These are phyloP conservation scores for Sodiomyces alkalinus DNA, from an alignment of 2,329 filamentous ascomycete species.

Conservation along the genomic window DNA sequence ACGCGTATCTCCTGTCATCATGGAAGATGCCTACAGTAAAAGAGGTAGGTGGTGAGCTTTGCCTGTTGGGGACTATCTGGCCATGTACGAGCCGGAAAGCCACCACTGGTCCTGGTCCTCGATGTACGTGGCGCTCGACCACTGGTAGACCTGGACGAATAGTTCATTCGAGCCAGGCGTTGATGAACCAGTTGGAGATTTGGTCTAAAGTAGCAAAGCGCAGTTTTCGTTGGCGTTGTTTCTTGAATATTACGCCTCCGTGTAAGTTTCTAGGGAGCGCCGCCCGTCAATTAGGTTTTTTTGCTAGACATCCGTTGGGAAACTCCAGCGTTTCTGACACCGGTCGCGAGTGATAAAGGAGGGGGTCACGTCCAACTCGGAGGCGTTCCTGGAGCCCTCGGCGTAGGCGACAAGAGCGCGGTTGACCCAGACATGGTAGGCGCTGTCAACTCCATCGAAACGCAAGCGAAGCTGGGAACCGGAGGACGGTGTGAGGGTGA, in stretches of 20 bases:
- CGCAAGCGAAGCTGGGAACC: conserved; percentile 40
- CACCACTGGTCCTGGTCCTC: conserved; percentile 60
- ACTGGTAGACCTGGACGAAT: conserved; percentile 54
- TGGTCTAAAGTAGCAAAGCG: conserved; percentile 30
- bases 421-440: conserved; percentile 57
- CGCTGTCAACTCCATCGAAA: conserved; percentile 59
- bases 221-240: too few relatives aligned
- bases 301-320: too few relatives aligned
- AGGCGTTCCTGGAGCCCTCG: conserved; percentile 52
- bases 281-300: too few relatives aligned
- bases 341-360: conserved; percentile 22
- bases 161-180: conserved; percentile 43
- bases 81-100: conserved; percentile 32
- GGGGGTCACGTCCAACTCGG: conserved; percentile 52
- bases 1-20: conserved; percentile 31
- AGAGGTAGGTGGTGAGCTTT: too few relatives aligned
- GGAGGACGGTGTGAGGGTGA: conserved; percentile 31
- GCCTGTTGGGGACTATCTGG: too few relatives aligned
- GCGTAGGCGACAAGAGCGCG: conserved; percentile 49
- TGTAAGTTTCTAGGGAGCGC: too few relatives aligned
- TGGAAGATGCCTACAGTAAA: conserved; percentile 47
- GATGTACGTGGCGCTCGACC: conserved; percentile 53
- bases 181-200: conserved; percentile 74
- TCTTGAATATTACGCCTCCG: too few relatives aligned
- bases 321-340: too few relatives aligned